Conservation (phyloP, 208 protist species). For the Strigomonas galati region DNA sequence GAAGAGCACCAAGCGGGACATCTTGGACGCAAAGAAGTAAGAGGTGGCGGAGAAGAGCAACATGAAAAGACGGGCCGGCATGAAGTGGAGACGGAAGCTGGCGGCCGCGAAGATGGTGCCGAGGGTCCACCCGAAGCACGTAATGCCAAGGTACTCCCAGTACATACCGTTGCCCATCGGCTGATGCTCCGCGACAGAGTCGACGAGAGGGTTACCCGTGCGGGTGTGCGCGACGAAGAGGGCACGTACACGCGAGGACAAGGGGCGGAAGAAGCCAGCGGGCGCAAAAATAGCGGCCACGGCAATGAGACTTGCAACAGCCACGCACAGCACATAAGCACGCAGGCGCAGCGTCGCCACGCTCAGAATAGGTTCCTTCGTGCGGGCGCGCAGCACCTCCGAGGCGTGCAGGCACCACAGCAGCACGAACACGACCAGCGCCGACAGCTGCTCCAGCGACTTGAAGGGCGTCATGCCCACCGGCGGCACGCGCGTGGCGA, state of each 20-base stretch:
- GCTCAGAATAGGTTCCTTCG: conserved; percentile 21
- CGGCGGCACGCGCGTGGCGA: conserved; percentile 94
- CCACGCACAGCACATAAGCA: conserved; percentile 25
- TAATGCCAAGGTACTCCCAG: conserved; percentile 23
- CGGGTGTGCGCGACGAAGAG: conserved; percentile 70
- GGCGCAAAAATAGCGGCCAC: conserved; percentile 30
- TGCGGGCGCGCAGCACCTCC: conserved; percentile 24
- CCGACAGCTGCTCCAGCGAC: conserved; percentile 93
- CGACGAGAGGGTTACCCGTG: conserved; percentile 77
- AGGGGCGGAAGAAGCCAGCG: conserved; percentile 44
- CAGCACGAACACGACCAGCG: conserved; percentile 83
- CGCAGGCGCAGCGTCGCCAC: conserved; percentile 26
- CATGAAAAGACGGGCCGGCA: conserved; percentile 30
- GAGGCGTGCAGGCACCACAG: conserved; percentile 32
- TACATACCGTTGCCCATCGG: conserved; percentile 11
- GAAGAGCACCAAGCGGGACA: conserved; percentile 71
- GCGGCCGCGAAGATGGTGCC: conserved; percentile 14
- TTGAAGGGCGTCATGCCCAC: conserved; percentile 93
- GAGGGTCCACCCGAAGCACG: conserved; percentile 19
- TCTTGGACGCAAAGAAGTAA: conserved; percentile 57
- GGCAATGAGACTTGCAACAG: conserved; percentile 19
- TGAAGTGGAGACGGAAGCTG: not conserved
- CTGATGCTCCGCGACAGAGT: conserved; percentile 80
- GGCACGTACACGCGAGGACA: conserved; percentile 57
- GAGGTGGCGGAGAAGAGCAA: conserved; percentile 32